phyloP scores from a whole-genome alignment of 2,329 filamentous ascomycete genomes.

The Rugonectria rugulosa region DNA sequence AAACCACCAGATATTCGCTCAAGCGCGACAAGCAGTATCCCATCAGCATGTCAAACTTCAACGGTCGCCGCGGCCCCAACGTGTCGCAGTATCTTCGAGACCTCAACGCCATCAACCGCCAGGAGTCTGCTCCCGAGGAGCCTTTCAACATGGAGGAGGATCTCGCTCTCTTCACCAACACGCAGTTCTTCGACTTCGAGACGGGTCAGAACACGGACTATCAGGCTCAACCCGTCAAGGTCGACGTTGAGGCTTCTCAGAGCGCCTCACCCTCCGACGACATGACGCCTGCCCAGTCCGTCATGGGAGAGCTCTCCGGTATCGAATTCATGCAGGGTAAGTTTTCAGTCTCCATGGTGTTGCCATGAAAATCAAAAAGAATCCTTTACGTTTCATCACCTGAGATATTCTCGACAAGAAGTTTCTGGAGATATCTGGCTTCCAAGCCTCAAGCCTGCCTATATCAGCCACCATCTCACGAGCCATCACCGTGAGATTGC shows the following conservation, averaged over 20 bases:
- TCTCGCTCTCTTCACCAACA: constrained; percentile 81
- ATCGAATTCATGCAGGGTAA: constrained; percentile 61
- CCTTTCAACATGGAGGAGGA: constrained; percentile 73
- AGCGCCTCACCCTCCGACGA: constrained; percentile 48
- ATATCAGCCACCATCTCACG: not conserved
- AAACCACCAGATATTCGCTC: not conserved
- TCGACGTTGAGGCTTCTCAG: constrained; percentile 45
- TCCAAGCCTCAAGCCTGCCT: too few relatives aligned
- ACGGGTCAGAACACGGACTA: constrained; percentile 66
- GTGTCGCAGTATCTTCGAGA: constrained; percentile 90
- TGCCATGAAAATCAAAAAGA: not conserved
- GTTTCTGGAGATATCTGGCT: not conserved
- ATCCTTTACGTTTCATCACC: not conserved
- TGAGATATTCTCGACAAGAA: not conserved
- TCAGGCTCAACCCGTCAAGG: constrained; percentile 58
- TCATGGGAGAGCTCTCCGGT: constrained; percentile 55
- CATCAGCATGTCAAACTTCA: constrained; percentile 72
- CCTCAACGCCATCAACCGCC: constrained; percentile 77
- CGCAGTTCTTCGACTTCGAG: constrained; percentile 82
- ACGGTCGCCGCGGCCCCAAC: constrained; percentile 81
- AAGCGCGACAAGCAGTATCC: not conserved
- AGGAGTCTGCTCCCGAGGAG: constrained; percentile 62
- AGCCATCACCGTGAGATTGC: constrained; percentile 11
- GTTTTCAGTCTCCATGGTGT: constrained; percentile 36
- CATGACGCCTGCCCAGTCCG: constrained; percentile 48